A percentile compares a stretch with the other conserved stretches of the same genome.
These are phyloP conservation scores for Dunaliella primolecta DNA, from an alignment of 139 green algal genomes.

Conservation along the genomic window DNA sequence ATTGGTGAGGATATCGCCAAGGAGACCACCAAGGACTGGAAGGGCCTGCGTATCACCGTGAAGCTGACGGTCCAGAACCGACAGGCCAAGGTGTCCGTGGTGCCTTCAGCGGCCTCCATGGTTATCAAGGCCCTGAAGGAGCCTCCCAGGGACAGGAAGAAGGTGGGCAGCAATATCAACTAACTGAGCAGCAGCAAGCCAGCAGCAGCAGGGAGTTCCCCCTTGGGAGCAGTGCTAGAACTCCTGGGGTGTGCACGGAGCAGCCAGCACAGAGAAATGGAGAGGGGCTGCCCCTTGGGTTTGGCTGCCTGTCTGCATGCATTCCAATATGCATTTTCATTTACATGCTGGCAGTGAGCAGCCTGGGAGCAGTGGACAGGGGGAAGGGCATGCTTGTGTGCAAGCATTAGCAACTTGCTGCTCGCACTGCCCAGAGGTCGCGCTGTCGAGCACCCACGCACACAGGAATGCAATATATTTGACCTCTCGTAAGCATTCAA, in stretches of 20 bases:
- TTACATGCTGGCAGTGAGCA: too few species aligned
- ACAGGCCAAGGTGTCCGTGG: constrained; percentile 95
- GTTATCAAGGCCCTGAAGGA: constrained; percentile 99
- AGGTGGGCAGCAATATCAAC: constrained; percentile 64
- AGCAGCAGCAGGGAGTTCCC: neutral
- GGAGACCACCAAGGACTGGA: constrained; percentile 99
- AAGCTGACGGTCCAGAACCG: constrained; percentile 99
- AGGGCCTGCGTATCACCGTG: constrained; percentile 95
- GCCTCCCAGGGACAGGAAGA: constrained; percentile 90
- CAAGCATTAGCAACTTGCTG: neutral
- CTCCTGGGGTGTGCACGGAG: too few species aligned
- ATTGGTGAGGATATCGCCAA: constrained; percentile 99
- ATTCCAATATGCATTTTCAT: too few species aligned
- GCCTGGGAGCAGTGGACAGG: neutral
- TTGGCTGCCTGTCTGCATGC: too few species aligned
- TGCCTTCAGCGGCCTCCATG: constrained; percentile 91
- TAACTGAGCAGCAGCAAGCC: constrained; percentile 1
- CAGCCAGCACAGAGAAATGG: too few species aligned
- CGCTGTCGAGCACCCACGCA: too few species aligned
- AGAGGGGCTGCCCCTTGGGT: too few species aligned
- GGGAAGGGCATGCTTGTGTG: neutral
- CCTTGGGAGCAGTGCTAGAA: too few species aligned
- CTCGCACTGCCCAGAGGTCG: too few species aligned
- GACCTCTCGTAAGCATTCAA: too few species aligned
- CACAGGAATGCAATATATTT: too few species aligned